Percentiles rank a stretch among this genome's conserved stretches.
Evolutionary conservation across 2,329 filamentous ascomycete genomes (phyloP).

Genomic region (Fusarium avenaceum): DNA sequence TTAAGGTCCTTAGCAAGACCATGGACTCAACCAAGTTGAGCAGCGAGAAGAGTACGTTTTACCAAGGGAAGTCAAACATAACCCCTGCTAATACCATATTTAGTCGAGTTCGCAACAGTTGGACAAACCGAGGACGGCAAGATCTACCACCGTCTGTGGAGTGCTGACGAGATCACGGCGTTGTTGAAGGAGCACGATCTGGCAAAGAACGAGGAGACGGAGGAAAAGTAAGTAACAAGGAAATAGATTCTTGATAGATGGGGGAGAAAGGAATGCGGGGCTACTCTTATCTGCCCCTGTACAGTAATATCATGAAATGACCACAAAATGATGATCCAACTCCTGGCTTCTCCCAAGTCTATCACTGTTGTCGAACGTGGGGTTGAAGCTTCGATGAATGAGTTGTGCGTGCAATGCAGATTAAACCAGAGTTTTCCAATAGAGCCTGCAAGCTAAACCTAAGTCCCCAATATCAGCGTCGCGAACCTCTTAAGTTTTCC

Average conservation of each 20-base stretch:
- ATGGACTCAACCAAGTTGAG: constrained; percentile 99
- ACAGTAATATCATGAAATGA: constrained; percentile 53
- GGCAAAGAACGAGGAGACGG: constrained; percentile 83
- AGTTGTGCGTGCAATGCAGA: constrained; percentile 21
- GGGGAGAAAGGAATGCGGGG: constrained; percentile 42
- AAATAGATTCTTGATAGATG: constrained; percentile 51
- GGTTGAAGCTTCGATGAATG: constrained; percentile 13
- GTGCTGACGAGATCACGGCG: constrained; percentile 93
- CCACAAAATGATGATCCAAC: constrained; percentile 37
- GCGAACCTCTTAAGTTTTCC: constrained; percentile 45
- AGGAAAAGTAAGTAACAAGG: constrained; percentile 67
- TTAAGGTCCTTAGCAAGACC: constrained; percentile 99
- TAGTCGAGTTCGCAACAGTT: constrained; percentile 98
- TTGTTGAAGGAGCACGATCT: constrained; percentile 95
- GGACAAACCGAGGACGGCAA: constrained; percentile 95
- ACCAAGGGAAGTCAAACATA: neutral
- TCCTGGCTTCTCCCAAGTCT: constrained; percentile 29
- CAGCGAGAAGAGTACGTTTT: constrained; percentile 92
- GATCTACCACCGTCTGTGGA: constrained; percentile 98
- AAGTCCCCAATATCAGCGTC: constrained; percentile 47
- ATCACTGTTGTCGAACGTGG: constrained; percentile 8
- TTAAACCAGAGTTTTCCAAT: constrained; percentile 20
- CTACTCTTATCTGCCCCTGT: constrained; percentile 46
- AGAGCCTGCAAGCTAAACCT: constrained; percentile 44
- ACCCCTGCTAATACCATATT: constrained; percentile 33